Evolutionary conservation across 768 basidiomycete species (phyloP).

Genomic region (Mycena vitilis): DNA sequence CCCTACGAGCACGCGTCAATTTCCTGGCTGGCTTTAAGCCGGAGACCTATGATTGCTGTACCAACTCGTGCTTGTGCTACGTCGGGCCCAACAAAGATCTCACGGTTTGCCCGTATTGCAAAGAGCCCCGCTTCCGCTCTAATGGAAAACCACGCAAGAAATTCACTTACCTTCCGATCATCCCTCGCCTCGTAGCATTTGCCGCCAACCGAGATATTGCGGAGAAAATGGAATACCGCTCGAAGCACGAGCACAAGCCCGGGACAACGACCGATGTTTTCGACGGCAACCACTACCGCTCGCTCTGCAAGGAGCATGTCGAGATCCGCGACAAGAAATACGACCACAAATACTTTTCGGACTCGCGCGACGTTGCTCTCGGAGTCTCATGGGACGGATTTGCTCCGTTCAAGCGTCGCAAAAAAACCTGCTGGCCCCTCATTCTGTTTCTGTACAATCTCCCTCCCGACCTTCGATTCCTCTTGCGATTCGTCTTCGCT

Average conservation of each 20-base stretch:
- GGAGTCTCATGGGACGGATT: conserved; percentile 10
- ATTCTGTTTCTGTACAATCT: conserved; percentile 57
- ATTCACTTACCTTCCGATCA: conserved; percentile 52
- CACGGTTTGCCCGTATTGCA: conserved; percentile 46
- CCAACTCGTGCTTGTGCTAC: conserved; percentile 40
- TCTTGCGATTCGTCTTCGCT: conserved; percentile 45
- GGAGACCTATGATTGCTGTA: conserved; percentile 31
- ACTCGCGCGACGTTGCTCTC: background rate
- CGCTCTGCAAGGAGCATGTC: background rate
- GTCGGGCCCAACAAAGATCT: conserved; percentile 40
- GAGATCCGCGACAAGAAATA: background rate
- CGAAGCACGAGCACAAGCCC: background rate
- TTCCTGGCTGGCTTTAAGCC: conserved; percentile 47
- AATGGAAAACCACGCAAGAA: conserved; percentile 39
- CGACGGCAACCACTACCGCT: conserved; percentile 2
- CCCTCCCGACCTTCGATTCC: conserved; percentile 49
- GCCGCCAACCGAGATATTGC: conserved; percentile 1
- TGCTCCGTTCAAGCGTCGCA: conserved; percentile 20
- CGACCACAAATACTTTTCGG: conserved; percentile 1
- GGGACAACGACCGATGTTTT: background rate
- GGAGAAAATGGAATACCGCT: conserved; percentile 5
- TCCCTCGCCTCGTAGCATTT: conserved; percentile 39
- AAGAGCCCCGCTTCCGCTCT: conserved; percentile 14
- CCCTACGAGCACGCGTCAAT: conserved; percentile 27
- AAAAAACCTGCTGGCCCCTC: conserved; percentile 51